Evolutionary conservation across 495 filamentous ascomycete genomes (phyloP).

Genomic region (Trypethelium eluteriae): DNA sequence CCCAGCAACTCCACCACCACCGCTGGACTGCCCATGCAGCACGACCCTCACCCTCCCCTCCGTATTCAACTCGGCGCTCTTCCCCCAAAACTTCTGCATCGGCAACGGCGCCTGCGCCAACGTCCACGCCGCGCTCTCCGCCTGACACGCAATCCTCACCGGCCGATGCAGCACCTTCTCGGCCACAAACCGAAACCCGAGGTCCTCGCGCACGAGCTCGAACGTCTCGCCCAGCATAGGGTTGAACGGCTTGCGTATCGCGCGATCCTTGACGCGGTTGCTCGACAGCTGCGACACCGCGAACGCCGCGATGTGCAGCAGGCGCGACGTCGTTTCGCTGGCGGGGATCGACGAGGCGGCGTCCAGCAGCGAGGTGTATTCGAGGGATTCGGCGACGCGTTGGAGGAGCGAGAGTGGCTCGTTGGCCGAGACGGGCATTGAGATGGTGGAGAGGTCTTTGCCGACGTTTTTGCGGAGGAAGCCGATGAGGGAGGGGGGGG

Average conservation of each 20-base stretch:
- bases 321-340: constrained; percentile 46
- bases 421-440: constrained; percentile 95
- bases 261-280: constrained; percentile 73
- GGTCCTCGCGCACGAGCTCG: constrained; percentile 83
- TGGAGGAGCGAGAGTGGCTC: constrained; percentile 86
- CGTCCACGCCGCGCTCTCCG: constrained; percentile 69
- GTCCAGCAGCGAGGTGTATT: constrained; percentile 81
- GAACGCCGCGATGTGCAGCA: constrained; percentile 83
- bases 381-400: constrained; percentile 76
- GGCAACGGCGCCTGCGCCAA: constrained; percentile 80
- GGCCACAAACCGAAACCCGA: constrained; percentile 78
- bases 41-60: constrained; percentile 74
- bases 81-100: constrained; percentile 97
- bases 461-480: constrained; percentile 97
- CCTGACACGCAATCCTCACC: constrained; percentile 86
- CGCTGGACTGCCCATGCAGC: constrained; percentile 61
- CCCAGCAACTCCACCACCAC: too few species aligned
- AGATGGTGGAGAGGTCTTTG: constrained; percentile 90
- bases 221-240: constrained; percentile 95
- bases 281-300: constrained; percentile 76
- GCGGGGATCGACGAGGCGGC: constrained; percentile 50
- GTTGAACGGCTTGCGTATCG: constrained; percentile 96
- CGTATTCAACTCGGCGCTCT: constrained; percentile 84
- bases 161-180: constrained; percentile 93
- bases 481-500: constrained; percentile 82